These are phyloP conservation scores for Microsporum canis DNA, from an alignment of 2,329 filamentous ascomycete genomes.

Conservation along the genomic window DNA sequence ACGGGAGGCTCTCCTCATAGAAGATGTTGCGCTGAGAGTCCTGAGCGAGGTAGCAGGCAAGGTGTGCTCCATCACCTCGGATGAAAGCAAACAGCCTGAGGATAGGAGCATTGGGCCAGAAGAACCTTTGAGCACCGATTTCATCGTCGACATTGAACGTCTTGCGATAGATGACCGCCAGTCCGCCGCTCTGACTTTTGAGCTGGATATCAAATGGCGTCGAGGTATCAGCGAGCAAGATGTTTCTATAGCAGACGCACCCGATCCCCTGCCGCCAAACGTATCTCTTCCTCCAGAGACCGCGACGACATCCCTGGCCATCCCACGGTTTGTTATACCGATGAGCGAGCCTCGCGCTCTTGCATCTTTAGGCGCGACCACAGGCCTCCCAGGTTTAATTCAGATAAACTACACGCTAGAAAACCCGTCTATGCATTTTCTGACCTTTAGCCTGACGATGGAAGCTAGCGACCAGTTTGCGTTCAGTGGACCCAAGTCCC, in stretches of 20 bases:
- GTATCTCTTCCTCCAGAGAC: background rate
- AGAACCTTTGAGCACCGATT: slow-evolving; percentile 59
- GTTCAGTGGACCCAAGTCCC: slow-evolving; percentile 78
- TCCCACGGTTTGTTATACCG: slow-evolving; percentile 70
- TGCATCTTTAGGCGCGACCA: slow-evolving; percentile 32
- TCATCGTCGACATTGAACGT: slow-evolving; percentile 66
- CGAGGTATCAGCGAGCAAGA: slow-evolving; percentile 36
- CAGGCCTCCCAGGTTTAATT: slow-evolving; percentile 24
- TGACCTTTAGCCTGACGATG: slow-evolving; percentile 87
- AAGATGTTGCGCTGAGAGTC: slow-evolving; percentile 55
- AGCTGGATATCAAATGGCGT: slow-evolving; percentile 66
- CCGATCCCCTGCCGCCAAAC: background rate
- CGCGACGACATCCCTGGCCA: slow-evolving; percentile 55
- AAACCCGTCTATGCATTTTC: slow-evolving; percentile 86
- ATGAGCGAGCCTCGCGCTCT: slow-evolving; percentile 80
- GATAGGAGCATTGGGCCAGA: slow-evolving; percentile 48
- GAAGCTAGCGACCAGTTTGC: slow-evolving; percentile 87
- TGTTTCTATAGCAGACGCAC: slow-evolving; percentile 14
- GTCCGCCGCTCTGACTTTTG: slow-evolving; percentile 61
- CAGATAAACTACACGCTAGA: slow-evolving; percentile 63
- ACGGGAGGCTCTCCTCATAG: slow-evolving; percentile 46
- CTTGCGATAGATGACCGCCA: slow-evolving; percentile 68
- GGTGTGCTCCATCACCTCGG: slow-evolving; percentile 39
- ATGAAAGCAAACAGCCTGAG: slow-evolving; percentile 15
- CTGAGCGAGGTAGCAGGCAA: slow-evolving; percentile 52